Base-by-base conservation (phyloP, 805 yeast species). In the Jamesozyma spencerorum region DNA sequence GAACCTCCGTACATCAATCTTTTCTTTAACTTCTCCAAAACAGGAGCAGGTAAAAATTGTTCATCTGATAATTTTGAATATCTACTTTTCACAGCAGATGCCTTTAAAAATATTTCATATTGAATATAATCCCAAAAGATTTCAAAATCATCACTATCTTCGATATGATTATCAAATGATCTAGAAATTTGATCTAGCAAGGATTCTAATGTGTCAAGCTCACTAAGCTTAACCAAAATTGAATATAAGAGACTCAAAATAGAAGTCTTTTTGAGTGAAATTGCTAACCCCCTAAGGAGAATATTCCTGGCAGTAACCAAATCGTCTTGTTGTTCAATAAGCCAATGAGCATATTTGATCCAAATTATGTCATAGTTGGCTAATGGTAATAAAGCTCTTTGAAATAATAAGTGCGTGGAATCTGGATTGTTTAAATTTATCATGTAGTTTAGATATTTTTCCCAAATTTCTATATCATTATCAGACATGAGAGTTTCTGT, bases 51-150 rank as follows among this genome's bases (percentile, higher is more conserved):
- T 22, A 51, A 15, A 3, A 47, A 18, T 22, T 6, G 26, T 4
- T 28, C 19, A 2, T 39, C 31, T 7, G 37, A 26, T 4, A 42
- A n/a, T 11, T 31, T 37, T 12, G 45, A 44, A 36, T 52, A 53
- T 34, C 57, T 41, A 29, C 57, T 52, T 18, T 43, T 44, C 2
- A 41, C 17, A 1, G 22, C 7, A 14, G 47, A 41, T 18, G 42
- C 51, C 17, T 40, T 18, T 13, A 49, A 28, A 33, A 60, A 60
- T 13, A 49, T 35, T 28, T 47, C 41, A 37, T 47, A 54, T 24
- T 57, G 57, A n/a, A 60, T 43, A 37, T 46, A 53, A 38, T 60
- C 64, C 55, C 58, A 52, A 41, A 60, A 58, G 13, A 57, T 15
- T 28, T 54, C 54, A 37, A 54, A 58, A 35, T 54, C 57, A 19